Conservation (phyloP, 805 yeast genomes). For the Candida pini region DNA sequence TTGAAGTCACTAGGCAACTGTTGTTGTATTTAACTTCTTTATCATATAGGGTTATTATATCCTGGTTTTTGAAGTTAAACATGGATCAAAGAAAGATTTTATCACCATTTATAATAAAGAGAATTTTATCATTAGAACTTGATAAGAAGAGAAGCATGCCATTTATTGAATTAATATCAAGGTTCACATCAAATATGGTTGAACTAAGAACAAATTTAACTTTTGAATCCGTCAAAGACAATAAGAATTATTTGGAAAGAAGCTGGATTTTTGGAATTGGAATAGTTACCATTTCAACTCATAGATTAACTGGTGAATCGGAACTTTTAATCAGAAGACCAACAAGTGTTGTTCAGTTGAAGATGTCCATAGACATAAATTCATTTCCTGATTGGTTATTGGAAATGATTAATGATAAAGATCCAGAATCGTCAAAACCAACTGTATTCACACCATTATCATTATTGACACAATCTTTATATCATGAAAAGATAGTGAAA, state of each 20-base stretch:
- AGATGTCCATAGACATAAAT: slow-evolving; percentile 36
- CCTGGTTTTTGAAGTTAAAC: slow-evolving; percentile 66
- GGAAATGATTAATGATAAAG: slow-evolving; percentile 7
- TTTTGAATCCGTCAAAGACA: slow-evolving; percentile 9
- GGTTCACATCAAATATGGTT: slow-evolving; percentile 61
- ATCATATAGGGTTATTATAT: slow-evolving; percentile 62
- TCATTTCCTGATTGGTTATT: slow-evolving; percentile 26
- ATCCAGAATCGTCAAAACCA: slow-evolving; percentile 11
- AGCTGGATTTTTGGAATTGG: slow-evolving; percentile 62
- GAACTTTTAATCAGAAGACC: slow-evolving; percentile 54
- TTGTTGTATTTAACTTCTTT: slow-evolving; percentile 56
- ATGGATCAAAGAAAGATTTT: slow-evolving; percentile 52
- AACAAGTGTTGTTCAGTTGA: slow-evolving; percentile 52
- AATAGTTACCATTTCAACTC: slow-evolving; percentile 51
- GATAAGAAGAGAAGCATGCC: slow-evolving; percentile 47
- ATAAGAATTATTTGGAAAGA: slow-evolving; percentile 19
- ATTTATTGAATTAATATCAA: slow-evolving; percentile 57
- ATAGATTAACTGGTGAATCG: slow-evolving; percentile 46
- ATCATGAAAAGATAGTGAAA: slow-evolving; percentile 10
- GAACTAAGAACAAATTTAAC: slow-evolving; percentile 41
- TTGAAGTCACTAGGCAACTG: slow-evolving; percentile 42
- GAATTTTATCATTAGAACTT: slow-evolving; percentile 35
- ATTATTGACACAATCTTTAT: slow-evolving; percentile 15
- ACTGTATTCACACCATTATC: slow-evolving; percentile 17
- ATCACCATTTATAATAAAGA: slow-evolving; percentile 58